Percentiles rank a stretch among this genome's conserved stretches.
Evolutionary conservation across 441 rosid species (phyloP).

Genomic region (Pelargonium myrrhifolium): DNA sequence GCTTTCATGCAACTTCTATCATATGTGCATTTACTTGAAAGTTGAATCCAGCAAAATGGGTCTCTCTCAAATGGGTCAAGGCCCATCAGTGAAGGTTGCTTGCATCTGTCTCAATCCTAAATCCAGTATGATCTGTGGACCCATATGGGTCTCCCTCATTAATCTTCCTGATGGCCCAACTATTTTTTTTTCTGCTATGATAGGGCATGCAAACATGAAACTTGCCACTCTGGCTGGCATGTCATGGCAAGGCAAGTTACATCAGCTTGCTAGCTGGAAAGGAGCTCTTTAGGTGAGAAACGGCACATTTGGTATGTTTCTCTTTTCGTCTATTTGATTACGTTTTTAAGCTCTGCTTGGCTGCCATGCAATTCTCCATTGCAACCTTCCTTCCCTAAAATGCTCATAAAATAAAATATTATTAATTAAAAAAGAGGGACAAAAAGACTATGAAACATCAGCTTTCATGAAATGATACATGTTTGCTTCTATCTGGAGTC

Average conservation of each 20-base stretch:
- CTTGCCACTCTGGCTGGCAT: neutral
- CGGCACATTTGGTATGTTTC: conserved; percentile 3
- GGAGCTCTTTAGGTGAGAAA: neutral
- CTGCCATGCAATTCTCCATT: neutral
- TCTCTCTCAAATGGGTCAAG: neutral
- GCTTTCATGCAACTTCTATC: neutral
- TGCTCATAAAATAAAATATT: neutral
- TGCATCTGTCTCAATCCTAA: neutral
- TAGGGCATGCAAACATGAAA: neutral
- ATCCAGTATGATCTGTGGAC: conserved; percentile 2
- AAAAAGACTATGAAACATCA: neutral
- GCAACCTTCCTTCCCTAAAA: neutral
- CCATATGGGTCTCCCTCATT: neutral
- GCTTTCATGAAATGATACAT: conserved; percentile 3
- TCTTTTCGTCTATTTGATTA: neutral
- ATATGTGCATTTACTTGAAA: neutral
- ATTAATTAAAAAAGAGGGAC: no score
- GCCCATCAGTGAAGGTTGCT: neutral
- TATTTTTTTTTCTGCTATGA: neutral
- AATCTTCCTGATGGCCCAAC: conserved; percentile 1
- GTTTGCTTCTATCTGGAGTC: neutral
- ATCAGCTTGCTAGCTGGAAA: conserved; percentile 4
- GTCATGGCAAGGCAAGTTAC: neutral
- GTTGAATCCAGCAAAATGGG: conserved; percentile 7
- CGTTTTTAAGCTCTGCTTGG: conserved; percentile 3